These are phyloP conservation scores for Colletotrichum salicis DNA, from an alignment of 2,329 filamentous ascomycete species.

Conservation along the genomic window DNA sequence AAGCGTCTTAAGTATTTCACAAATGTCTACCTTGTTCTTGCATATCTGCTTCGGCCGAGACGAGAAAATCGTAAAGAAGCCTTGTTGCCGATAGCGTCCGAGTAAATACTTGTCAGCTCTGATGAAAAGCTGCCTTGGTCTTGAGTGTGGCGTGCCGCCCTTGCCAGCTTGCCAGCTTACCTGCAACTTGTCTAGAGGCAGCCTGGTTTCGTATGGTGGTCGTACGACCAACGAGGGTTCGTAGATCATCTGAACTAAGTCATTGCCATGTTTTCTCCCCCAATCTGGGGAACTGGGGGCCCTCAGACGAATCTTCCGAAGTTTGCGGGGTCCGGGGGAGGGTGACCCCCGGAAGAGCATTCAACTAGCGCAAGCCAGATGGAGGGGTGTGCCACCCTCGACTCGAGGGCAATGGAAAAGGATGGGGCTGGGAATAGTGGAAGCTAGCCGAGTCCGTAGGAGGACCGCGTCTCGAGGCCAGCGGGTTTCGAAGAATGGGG, in stretches of 20 bases:
- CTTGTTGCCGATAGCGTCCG: too few species aligned
- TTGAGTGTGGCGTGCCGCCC: too few species aligned
- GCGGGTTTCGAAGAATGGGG: too few species aligned
- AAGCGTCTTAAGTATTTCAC: neutral
- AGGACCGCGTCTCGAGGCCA: conserved; percentile 13
- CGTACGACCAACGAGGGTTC: conserved; percentile 13
- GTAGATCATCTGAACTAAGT: neutral
- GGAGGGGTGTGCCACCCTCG: neutral
- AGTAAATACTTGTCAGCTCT: too few species aligned
- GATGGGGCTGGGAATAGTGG: neutral
- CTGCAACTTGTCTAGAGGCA: neutral
- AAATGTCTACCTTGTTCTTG: neutral
- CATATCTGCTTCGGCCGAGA: neutral
- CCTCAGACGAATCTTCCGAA: conserved; percentile 18
- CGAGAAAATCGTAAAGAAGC: too few species aligned
- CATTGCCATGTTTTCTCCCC: conserved; percentile 18
- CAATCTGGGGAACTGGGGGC: conserved; percentile 28
- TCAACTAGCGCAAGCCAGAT: neutral
- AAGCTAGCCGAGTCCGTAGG: neutral
- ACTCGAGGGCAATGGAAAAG: neutral
- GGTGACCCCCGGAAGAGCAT: neutral
- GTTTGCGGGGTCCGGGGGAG: conserved; percentile 28
- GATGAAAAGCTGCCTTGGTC: too few species aligned
- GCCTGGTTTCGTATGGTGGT: conserved; percentile 5
- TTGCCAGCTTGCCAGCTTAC: too few species aligned